These are phyloP conservation scores for Drechslerella coelobrocha DNA, from an alignment of 2,329 filamentous ascomycete genomes.

Conservation along the genomic window DNA sequence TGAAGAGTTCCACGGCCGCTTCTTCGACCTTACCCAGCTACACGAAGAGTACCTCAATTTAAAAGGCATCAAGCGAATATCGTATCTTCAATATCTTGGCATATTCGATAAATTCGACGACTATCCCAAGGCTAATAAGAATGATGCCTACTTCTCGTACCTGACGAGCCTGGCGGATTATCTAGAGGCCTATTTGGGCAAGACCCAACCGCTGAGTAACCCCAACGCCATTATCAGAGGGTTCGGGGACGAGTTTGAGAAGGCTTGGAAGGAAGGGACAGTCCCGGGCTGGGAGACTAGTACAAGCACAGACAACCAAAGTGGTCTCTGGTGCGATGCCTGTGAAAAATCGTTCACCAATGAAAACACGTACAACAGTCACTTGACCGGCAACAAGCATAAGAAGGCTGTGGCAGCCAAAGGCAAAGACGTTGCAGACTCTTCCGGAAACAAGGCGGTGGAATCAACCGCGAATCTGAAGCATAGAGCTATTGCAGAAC, in stretches of 20 bases:
- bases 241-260: slow-evolving; percentile 84
- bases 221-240: slow-evolving; percentile 75
- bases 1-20: slow-evolving; percentile 91
- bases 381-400: slow-evolving; percentile 91
- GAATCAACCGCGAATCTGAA: slow-evolving; percentile 66
- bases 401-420: slow-evolving; percentile 72
- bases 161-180: slow-evolving; percentile 80
- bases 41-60: slow-evolving; percentile 93
- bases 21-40: slow-evolving; percentile 81
- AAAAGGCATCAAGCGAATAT: slow-evolving; percentile 80
- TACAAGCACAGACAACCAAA: slow-evolving; percentile 62
- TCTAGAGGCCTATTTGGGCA: slow-evolving; percentile 84
- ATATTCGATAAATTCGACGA: slow-evolving; percentile 85
- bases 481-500: slow-evolving; percentile 86
- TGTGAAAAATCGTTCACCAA: slow-evolving; percentile 97
- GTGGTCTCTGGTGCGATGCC: slow-evolving; percentile 85
- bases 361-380: slow-evolving; percentile 88
- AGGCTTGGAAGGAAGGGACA: slow-evolving; percentile 79
- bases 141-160: slow-evolving; percentile 90
- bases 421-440: slow-evolving; percentile 51
- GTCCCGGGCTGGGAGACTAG: slow-evolving; percentile 64
- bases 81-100: slow-evolving; percentile 92
- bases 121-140: slow-evolving; percentile 83
- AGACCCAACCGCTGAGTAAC: slow-evolving; percentile 84
- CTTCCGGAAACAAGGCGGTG: slow-evolving; percentile 58